Evolutionary conservation across 441 rosid species (phyloP), one percentile per base, ranked within the genome.

Genomic region (Theobroma grandiflorum): DNA sequence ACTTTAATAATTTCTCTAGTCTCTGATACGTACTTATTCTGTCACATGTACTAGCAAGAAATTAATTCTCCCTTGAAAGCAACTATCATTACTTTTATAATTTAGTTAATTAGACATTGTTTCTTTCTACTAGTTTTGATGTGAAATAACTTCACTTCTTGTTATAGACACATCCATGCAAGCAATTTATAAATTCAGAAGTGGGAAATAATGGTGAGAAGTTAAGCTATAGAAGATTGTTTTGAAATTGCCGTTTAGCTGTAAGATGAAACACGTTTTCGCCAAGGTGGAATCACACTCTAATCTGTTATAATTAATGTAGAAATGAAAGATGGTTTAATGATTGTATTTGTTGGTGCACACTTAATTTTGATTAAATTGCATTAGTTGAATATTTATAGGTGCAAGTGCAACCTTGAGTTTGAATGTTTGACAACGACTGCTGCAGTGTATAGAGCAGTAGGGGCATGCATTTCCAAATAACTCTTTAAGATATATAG

Each of bases 371-470:
- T 18, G 3, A 64, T 64, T 64, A 15, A 37, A 22, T 64, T 38
- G 4, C 49, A 45, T 16, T 61, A 7, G 26, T 37, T 38, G 69
- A 37, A 66, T 66, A 20, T n/a, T n/a, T n/a, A 2, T 40, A 66
- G 72, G 50, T 42, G 52, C 35, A 42, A 67, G 35, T 40, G 52
- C 52, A 67, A 67, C 72, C 52, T 67, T 67, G 72, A 42, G 52
- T 43, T 5, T 42, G 4, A 20, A 66, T n/a, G 31, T 53, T 53
- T 53, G 66, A 61, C 40, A 61, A 31, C 18, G 66, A 59, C 64
- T 59, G 64, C 37, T 59, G 64, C 64, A 4, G 16, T 59, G 64
- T 9, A 16, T 52, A 16, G 20, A 52, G 57, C n/a, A 16, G 57
- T 52, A 57, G 26, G n/a, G 31, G 20, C 58, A 8, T n/a, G 3